Evolutionary conservation across 192 early-diverging fungal genomes (phyloP), one percentile per base, ranked within the genome.

Genomic region (Phycomyces nitens): DNA sequence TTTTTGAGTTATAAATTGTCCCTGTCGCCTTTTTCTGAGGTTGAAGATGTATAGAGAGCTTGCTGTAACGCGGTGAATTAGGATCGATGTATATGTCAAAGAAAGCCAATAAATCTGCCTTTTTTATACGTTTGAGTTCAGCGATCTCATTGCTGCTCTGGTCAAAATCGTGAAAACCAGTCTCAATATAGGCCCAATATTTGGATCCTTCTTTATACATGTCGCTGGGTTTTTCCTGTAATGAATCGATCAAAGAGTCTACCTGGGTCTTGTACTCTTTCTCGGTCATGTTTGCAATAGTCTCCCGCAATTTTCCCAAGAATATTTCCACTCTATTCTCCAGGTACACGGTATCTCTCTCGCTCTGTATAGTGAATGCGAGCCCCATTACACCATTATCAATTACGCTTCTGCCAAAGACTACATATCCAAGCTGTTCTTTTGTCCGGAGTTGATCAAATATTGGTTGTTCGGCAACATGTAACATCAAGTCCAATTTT

Each of bases 381-480:
- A 93, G 76, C 11, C 86, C 84, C 58, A 88, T 81, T 26, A 77
- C 74, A 2, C 86, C 84, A 39, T 82, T 77, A 42, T 73, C 70
- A 68, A 76, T 81, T 75, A 75, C 14, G 76, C 49, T 16, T 74
- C 79, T n/a, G 61, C 82, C 79, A 50, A 73, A 74, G 6, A 89
- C 84, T 21, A 86, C 74, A 66, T 90, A 89, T 1, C 91, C 91
- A 10, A 91, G 72, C 62, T 90, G 85, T 68, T 90, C 89, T 56
- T 91, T 89, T 16, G 94, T 98, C 12, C 96, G 79, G 26, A 96
- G 79, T 66, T 94, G 87, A 73, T 96, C 83, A 71, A 96, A 96
- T 58, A 82, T 90, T 15, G 94, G 93, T 66, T 98, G 94, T 58
- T 86, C 73, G 3, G 84, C 74, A 23, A 98, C 91, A 62, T 94